Base-by-base conservation (phyloP, 2,329 filamentous ascomycete genomes). In the Apiospora rasikravindrae region DNA sequence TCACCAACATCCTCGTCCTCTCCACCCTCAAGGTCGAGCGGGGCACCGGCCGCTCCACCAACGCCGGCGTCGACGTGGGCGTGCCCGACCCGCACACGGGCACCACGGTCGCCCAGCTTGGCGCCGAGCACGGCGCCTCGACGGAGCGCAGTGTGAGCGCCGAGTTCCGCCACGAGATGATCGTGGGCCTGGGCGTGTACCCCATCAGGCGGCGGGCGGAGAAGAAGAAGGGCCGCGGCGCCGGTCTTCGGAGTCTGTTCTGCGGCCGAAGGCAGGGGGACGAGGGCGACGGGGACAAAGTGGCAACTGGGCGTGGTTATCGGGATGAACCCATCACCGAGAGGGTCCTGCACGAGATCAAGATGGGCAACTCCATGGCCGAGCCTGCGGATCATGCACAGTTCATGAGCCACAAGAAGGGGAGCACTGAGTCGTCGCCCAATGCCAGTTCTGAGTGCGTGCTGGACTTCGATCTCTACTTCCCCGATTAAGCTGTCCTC, bases 161-260 rank as follows among this genome's bases (percentile, higher is more conserved):
- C 57, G 57, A 66, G 57, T 66, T 66, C 29, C 57, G 57, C 22
- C 57, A 66, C 14, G 57, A 66, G 57, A 66, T 66, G 57, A 66
- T 66, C 6, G 57, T 66, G 16, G 57, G 57, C 29, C 29, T 66
- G 57, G 57, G 57, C 57, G 29, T 66, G 16, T 66, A 66, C 29
- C 57, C 26, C 16, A 66, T 66, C 14, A 22, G 37, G 7, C 57
- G 26, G 29, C 49, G 8, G 49, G 49, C n/a, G n/a, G 47, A 24
- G n/a, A 26, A 51, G 49, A 51, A 49, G n/a, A 33, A 29, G 26
- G 26, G 37, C 29, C 57, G 29, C 57, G 37, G 37, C 16, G 57
- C 29, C 10, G 57, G 57, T 11, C 5, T 66, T 11, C 57, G 57
- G 29, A 37, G 4, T 29, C 29, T 66, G 5, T 66, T 66, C 57